A percentile compares a stretch with the other conserved stretches of the same genome.
Conservation (phyloP, 192 early-diverging fungal genomes). For the Backusella psychrophila region DNA sequence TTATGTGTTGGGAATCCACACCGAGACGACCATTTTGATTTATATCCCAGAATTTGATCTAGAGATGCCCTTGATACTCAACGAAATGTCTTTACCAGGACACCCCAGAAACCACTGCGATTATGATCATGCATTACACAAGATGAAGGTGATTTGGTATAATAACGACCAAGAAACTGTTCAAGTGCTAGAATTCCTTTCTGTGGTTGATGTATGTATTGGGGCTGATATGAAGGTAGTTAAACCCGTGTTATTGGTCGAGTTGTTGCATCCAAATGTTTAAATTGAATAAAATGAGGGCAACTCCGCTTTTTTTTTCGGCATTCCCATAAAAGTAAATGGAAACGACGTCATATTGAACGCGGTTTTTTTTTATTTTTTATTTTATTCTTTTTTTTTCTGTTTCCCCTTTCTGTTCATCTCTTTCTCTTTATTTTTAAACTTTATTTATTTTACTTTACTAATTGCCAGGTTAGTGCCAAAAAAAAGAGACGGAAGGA, state of each 20-base stretch:
- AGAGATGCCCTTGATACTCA: constrained; percentile 1
- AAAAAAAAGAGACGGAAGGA: not conserved
- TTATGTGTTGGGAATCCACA: not conserved
- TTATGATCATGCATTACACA: not conserved
- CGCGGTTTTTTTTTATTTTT: not conserved
- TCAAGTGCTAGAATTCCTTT: not conserved
- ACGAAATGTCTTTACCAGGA: not conserved
- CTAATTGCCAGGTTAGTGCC: not conserved
- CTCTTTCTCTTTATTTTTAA: not conserved
- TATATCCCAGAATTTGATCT: constrained; percentile 11
- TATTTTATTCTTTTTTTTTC: not conserved
- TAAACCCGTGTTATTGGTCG: not conserved
- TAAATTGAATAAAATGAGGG: not conserved
- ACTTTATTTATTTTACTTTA: not conserved
- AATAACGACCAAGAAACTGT: not conserved
- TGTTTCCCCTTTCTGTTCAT: not conserved
- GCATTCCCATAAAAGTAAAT: not conserved
- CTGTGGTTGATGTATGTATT: not conserved
- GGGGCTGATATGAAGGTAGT: constrained; percentile 6
- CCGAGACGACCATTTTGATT: not conserved
- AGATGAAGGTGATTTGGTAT: not conserved
- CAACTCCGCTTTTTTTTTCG: not conserved
- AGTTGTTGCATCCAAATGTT: not conserved
- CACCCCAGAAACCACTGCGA: not conserved
- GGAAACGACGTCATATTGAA: not conserved